phyloP scores from a whole-genome alignment of 352 stramenopile species.

The Globisporangium yorkense region DNA sequence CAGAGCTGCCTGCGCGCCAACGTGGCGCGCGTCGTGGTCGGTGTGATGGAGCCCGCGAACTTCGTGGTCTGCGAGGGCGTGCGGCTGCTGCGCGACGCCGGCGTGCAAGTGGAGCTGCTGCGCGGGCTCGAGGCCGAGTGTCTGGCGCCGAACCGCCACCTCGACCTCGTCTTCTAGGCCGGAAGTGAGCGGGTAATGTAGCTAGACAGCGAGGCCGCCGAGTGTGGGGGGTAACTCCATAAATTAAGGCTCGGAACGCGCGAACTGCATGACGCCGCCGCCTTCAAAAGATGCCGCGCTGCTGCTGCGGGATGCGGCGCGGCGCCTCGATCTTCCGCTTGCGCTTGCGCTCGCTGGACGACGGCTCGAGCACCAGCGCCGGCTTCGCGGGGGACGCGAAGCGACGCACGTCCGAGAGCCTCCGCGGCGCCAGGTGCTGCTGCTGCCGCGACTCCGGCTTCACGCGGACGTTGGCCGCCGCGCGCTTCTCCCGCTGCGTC shows the following conservation, averaged over 20 bases:
- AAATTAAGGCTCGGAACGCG: background rate
- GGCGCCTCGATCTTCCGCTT: conserved; percentile 45
- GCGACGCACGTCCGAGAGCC: background rate
- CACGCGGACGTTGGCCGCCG: background rate
- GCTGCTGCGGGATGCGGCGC: conserved; percentile 40
- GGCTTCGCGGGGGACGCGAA: conserved; percentile 7
- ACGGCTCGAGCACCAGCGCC: conserved; percentile 9
- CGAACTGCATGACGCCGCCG: too few species aligned
- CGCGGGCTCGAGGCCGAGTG: conserved; percentile 69
- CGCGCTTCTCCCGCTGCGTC: background rate
- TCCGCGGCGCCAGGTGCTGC: conserved; percentile 11
- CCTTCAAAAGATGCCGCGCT: background rate
- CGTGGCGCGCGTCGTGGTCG: conserved; percentile 71
- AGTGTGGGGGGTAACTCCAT: background rate
- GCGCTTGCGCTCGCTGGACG: conserved; percentile 35
- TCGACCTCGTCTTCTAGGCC: conserved; percentile 51
- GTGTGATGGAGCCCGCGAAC: conserved; percentile 82
- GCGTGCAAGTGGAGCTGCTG: conserved; percentile 67
- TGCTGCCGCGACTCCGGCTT: conserved; percentile 8
- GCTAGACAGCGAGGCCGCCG: background rate
- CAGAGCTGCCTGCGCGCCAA: conserved; percentile 66
- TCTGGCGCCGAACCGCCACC: conserved; percentile 62
- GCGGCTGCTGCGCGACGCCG: conserved; percentile 53
- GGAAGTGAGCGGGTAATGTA: background rate
- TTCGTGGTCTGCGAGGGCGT: conserved; percentile 86